A percentile compares a stretch with the other conserved stretches of the same genome.
These are phyloP conservation scores for Oidium heveae DNA, from an alignment of 2,329 filamentous ascomycete genomes.

Conservation along the genomic window DNA sequence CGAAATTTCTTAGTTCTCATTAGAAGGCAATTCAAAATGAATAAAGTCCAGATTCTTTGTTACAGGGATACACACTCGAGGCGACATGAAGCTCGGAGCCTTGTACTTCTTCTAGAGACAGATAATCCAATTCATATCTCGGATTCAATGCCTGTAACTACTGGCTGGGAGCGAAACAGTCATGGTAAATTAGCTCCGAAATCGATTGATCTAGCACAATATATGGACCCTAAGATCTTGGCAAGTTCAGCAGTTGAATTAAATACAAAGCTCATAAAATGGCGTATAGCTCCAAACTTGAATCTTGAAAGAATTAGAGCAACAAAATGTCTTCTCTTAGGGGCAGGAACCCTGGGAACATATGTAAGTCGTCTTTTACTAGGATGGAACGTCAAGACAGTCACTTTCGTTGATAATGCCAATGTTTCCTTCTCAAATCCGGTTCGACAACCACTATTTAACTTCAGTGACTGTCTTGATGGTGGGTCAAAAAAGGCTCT, in stretches of 20 bases:
- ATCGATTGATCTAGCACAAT: slow-evolving; percentile 63
- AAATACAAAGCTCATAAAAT: slow-evolving; percentile 96
- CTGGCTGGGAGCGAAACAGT: slow-evolving; percentile 78
- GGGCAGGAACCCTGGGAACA: slow-evolving; percentile 76
- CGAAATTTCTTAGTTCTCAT: slow-evolving; percentile 72
- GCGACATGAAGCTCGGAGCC: slow-evolving; percentile 57
- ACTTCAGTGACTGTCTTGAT: slow-evolving; percentile 65
- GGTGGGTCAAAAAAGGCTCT: slow-evolving; percentile 68
- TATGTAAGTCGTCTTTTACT: slow-evolving; percentile 82
- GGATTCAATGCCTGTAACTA: slow-evolving; percentile 55
- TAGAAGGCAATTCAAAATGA: slow-evolving; percentile 53
- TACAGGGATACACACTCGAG: slow-evolving; percentile 64
- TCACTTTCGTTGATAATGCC: slow-evolving; percentile 89
- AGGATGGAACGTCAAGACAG: slow-evolving; percentile 86
- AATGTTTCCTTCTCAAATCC: slow-evolving; percentile 90
- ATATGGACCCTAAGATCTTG: slow-evolving; percentile 71
- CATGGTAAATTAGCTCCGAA: slow-evolving; percentile 54
- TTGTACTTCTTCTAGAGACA: slow-evolving; percentile 32
- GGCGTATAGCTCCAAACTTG: slow-evolving; percentile 75
- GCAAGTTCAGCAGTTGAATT: slow-evolving; percentile 89
- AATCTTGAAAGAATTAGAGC: slow-evolving; percentile 73
- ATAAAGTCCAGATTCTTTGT: slow-evolving; percentile 60
- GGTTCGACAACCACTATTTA: slow-evolving; percentile 78
- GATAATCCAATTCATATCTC: slow-evolving; percentile 8
- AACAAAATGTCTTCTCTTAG: slow-evolving; percentile 72